phyloP scores from a whole-genome alignment of 2,329 filamentous ascomycete genomes.

The Teratosphaeriaceae sp. region DNA sequence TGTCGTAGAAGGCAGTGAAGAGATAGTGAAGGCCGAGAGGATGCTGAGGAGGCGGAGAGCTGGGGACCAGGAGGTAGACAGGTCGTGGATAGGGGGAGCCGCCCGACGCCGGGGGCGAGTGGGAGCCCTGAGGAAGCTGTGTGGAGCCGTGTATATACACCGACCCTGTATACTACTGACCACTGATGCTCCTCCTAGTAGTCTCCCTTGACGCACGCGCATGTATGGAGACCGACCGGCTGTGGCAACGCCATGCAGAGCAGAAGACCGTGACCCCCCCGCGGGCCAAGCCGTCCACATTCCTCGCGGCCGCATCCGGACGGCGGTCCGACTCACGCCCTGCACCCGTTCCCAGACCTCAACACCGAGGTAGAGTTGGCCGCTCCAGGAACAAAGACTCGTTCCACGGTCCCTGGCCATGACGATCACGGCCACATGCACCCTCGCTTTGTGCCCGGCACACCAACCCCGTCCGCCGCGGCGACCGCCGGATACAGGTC shows the following conservation, averaged over 20 bases:
- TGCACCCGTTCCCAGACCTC: no score
- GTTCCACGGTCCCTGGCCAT: no score
- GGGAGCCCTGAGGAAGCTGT: no score
- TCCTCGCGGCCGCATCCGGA: not conserved
- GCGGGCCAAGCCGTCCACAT: not conserved
- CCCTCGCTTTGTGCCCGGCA: not conserved
- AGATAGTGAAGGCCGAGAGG: not conserved
- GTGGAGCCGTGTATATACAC: not conserved
- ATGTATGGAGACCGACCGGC: no score
- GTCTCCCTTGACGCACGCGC: no score
- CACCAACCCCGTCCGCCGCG: no score
- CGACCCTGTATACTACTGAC: conserved; percentile 1
- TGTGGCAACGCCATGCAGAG: no score
- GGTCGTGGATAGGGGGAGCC: not conserved
- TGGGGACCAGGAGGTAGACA: not conserved
- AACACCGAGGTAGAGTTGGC: no score
- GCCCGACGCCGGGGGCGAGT: no score
- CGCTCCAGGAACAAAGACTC: not conserved
- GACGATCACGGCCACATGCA: not conserved
- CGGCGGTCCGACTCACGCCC: not conserved
- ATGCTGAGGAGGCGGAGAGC: not conserved
- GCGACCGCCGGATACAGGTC: not conserved
- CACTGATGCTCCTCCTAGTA: no score
- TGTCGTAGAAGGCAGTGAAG: not conserved
- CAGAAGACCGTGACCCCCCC: no score